Base-by-base conservation (phyloP, 805 yeast species). In the Priceomyces fermenticarens region DNA sequence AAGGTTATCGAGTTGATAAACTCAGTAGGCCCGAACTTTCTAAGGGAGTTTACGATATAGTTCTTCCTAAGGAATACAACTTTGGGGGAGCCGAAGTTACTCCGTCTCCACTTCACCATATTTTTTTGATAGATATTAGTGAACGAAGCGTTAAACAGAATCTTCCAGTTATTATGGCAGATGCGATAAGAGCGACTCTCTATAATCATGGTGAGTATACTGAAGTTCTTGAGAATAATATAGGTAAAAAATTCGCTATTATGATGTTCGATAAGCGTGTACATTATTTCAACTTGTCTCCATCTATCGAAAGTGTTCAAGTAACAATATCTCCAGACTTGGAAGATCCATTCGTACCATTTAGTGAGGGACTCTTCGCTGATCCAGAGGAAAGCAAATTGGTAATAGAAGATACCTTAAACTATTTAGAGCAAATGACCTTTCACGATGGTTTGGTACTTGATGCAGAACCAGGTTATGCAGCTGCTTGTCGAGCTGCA, bases 1-100 rank as follows among this genome's bases (percentile, higher is more conserved):
- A 75, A 16, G 85, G 83, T 15, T 71, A 77, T 39, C 72, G 96
- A 51, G 61, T 77, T 8, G 96, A 88, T 62, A 70, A 77, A 48
- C 65, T 62, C 28, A 65, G 68, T 32, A 73, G 89, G 36, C 90
- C 95, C 0, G 98, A 91, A 54, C 69, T 91, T 36, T 79, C 76
- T 46, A 75, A 70, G 34, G 97, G 98, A 11, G 86, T 89, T 10
- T 89, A 88, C 47, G 99, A 93, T 52, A 77, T 87, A 45, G 58
- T 81, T 4, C 96, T 88, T 3, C 95, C 96, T 2, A 62, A 70
- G 11, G 79, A 75, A 33, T 91, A 88, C 60, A 82, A 86, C 60
- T 65, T 72, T 20, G 69, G 65, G 29, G 71, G 69, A n/a, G 54
- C 60, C 9, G 49, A 41, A 4, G 36, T 40, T 3, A 45, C 42